These are phyloP conservation scores for Ophiocordyceps camponoti-rufipedis DNA, from an alignment of 2,329 filamentous ascomycete species.

Conservation along the genomic window DNA sequence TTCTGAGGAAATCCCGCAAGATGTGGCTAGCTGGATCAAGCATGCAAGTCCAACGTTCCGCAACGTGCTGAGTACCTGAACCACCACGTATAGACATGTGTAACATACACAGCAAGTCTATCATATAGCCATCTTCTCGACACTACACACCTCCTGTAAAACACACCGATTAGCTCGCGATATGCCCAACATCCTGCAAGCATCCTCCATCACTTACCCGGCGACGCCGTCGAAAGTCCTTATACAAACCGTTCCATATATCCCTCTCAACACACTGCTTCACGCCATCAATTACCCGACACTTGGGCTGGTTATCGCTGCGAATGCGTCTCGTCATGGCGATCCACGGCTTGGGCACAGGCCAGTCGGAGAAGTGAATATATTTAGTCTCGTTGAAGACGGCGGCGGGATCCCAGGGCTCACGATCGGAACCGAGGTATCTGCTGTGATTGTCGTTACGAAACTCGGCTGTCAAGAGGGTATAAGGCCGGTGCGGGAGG, in stretches of 20 bases:
- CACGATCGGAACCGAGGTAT: constrained; percentile 22
- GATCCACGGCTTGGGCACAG: constrained; percentile 41
- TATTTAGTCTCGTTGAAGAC: constrained; percentile 42
- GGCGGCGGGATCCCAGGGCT: constrained; percentile 35
- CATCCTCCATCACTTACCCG: no score
- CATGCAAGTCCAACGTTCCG: no score
- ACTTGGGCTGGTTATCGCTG: constrained; percentile 6
- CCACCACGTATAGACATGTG: no score
- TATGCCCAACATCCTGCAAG: no score
- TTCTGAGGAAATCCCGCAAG: no score
- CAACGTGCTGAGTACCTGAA: no score
- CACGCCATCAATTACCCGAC: constrained; percentile 21
- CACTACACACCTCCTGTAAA: no score
- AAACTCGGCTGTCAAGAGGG: constrained; percentile 44
- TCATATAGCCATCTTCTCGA: no score
- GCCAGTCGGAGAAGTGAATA: constrained; percentile 57
- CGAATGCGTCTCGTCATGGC: constrained; percentile 3
- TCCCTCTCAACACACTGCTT: constrained; percentile 18
- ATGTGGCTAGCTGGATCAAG: no score
- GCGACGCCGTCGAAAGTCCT: constrained; percentile 16
- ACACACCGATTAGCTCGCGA: no score
- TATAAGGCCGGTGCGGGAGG: constrained; percentile 45
- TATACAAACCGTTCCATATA: constrained; percentile 22
- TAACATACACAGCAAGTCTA: no score
- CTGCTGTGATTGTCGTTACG: constrained; percentile 26